phyloP scores from a whole-genome alignment of 495 filamentous ascomycete species.

The Staphylotrichum longicolle region DNA sequence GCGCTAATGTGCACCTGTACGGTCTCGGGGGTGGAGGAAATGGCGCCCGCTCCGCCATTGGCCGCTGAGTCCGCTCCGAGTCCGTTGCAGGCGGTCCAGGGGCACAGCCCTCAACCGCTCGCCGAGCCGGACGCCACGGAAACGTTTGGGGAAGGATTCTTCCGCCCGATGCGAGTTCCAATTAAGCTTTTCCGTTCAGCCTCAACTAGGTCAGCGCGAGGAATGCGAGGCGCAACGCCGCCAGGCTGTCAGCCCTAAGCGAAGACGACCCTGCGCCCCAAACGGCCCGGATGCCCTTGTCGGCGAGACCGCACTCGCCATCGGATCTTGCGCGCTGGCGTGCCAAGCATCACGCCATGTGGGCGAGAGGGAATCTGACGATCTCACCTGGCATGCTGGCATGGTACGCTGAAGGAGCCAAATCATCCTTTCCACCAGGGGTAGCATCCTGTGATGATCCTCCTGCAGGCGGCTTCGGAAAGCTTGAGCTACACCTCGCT shows the following conservation, averaged over 20 bases:
- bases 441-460: neutral
- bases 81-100: neutral
- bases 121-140: neutral
- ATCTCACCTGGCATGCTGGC: neutral
- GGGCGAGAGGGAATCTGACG: slow-evolving; percentile 4
- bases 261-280: neutral
- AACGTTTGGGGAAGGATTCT: neutral
- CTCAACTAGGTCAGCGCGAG: neutral
- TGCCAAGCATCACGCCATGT: slow-evolving; percentile 1
- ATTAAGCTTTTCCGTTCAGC: slow-evolving; percentile 13
- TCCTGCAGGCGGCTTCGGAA: too few species aligned
- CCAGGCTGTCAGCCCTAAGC: neutral
- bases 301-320: neutral
- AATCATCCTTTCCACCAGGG: neutral
- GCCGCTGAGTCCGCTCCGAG: neutral
- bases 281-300: slow-evolving; percentile 6
- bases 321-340: neutral
- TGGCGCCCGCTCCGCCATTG: neutral
- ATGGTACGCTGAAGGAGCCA: too few species aligned
- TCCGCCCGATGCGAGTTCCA: neutral
- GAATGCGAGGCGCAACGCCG: neutral
- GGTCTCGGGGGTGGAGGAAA: too few species aligned
- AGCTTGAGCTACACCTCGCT: too few species aligned
- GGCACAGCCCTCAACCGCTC: slow-evolving; percentile 15
- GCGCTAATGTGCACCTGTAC: too few species aligned